Conservation (phyloP, 2,329 filamentous ascomycete species). For the Orbilia javanica region DNA sequence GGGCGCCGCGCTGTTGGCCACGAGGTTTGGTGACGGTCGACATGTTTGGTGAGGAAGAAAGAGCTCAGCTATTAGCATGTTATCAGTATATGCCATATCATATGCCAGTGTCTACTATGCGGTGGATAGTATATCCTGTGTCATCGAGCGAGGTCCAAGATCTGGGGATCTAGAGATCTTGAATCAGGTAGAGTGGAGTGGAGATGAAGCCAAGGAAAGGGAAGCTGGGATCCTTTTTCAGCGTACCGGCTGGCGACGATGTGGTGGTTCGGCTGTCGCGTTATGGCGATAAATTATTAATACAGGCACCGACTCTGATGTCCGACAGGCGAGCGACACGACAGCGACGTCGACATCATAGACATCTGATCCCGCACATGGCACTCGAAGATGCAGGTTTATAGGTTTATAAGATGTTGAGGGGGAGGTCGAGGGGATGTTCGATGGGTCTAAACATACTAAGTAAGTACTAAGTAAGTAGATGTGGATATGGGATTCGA, state of each 20-base stretch:
- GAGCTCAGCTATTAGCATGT: constrained; percentile 4
- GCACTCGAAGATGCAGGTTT: too few species aligned
- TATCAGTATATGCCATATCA: background rate
- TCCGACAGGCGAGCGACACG: constrained; percentile 9
- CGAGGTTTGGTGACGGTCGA: constrained; percentile 55
- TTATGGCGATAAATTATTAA: too few species aligned
- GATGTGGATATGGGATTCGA: background rate
- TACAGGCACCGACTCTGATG: constrained; percentile 11
- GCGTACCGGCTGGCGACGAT: constrained; percentile 48
- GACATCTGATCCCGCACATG: background rate
- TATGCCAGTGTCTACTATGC: too few species aligned
- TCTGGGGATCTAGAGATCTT: too few species aligned
- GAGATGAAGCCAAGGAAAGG: constrained; percentile 5
- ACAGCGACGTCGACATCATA: constrained; percentile 10
- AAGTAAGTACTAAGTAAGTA: too few species aligned
- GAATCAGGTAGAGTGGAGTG: too few species aligned
- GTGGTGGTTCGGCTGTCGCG: constrained; percentile 44
- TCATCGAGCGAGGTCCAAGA: too few species aligned
- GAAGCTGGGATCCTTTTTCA: constrained; percentile 24
- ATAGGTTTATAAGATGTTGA: too few species aligned
- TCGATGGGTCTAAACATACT: too few species aligned
- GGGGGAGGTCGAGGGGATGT: background rate
- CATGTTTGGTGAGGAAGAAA: too few species aligned
- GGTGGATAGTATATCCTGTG: too few species aligned
- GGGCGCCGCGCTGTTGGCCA: constrained; percentile 44